Evolutionary conservation across 1,139 yeast species (phyloP).

Genomic region (Geotrichum citri-aurantii): DNA sequence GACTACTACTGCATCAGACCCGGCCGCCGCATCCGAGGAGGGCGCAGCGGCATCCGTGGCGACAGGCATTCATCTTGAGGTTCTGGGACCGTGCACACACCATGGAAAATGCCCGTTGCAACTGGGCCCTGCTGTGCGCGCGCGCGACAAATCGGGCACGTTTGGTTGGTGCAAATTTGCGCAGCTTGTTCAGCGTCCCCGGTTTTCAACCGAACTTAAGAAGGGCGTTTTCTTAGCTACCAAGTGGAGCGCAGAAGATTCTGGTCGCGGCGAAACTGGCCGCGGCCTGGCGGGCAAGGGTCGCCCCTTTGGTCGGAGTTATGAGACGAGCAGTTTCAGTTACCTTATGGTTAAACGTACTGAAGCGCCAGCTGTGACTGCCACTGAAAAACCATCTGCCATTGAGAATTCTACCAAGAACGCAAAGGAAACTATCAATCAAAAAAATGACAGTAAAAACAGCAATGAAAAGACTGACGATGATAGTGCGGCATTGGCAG

Average conservation of each 20-base stretch:
- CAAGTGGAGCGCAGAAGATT: conserved; percentile 56
- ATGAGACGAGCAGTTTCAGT: conserved; percentile 69
- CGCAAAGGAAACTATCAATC: conserved; percentile 22
- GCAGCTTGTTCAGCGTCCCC: conserved; percentile 71
- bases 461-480: conserved; percentile 27
- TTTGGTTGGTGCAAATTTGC: conserved; percentile 65
- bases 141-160: conserved; percentile 55
- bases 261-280: conserved; percentile 37
- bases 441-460: conserved; percentile 33
- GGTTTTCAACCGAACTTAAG: conserved; percentile 70
- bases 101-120: conserved; percentile 86
- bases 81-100: conserved; percentile 89
- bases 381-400: neutral
- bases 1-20: conserved; percentile 21
- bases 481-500: neutral
- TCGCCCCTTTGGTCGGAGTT: conserved; percentile 64
- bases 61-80: conserved; percentile 25
- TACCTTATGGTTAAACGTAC: conserved; percentile 70
- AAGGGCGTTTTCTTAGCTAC: conserved; percentile 72
- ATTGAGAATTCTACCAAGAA: neutral
- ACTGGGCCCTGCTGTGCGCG: conserved; percentile 61
- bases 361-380: neutral
- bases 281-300: conserved; percentile 56
- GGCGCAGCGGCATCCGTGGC: neutral
- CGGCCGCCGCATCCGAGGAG: neutral